Evolutionary conservation across 2,329 filamentous ascomycete species (phyloP).

Genomic region (Ciborinia camelliae): DNA sequence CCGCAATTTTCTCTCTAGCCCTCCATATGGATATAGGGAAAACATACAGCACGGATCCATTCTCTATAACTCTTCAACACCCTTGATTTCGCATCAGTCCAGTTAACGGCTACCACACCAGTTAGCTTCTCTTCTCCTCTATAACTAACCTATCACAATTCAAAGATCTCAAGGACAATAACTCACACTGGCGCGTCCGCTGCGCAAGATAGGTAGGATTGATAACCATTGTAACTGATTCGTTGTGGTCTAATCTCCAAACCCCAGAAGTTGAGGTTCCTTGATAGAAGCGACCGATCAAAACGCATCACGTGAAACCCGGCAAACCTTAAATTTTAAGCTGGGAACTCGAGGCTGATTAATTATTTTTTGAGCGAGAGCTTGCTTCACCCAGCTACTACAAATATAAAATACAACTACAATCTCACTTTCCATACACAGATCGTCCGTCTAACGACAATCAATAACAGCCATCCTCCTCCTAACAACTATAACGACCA

Average conservation of each 20-base stretch:
- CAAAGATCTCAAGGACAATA: constrained; percentile 3
- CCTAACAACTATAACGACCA: neutral
- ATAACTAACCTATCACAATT: neutral
- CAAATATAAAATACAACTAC: neutral
- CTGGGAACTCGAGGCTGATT: constrained; percentile 22
- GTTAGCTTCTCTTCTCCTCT: constrained; percentile 50
- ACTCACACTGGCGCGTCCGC: constrained; percentile 73
- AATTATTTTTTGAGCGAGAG: constrained; percentile 7
- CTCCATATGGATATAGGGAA: neutral
- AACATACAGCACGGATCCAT: constrained; percentile 90
- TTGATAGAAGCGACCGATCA: constrained; percentile 14
- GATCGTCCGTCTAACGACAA: neutral
- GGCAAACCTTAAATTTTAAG: constrained; percentile 7
- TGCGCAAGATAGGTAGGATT: constrained; percentile 89
- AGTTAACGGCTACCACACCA: constrained; percentile 68
- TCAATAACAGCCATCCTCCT: neutral
- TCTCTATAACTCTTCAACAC: constrained; percentile 88
- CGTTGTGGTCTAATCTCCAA: constrained; percentile 13
- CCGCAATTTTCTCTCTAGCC: neutral
- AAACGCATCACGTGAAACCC: constrained; percentile 1
- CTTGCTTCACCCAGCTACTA: constrained; percentile 11
- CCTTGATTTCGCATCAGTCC: constrained; percentile 81
- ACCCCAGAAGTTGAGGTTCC: constrained; percentile 14
- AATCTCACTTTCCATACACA: neutral
- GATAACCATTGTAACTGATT: constrained; percentile 66